Evolutionary conservation across 2,329 filamentous ascomycete species (phyloP).

Genomic region (Beauveria australis): DNA sequence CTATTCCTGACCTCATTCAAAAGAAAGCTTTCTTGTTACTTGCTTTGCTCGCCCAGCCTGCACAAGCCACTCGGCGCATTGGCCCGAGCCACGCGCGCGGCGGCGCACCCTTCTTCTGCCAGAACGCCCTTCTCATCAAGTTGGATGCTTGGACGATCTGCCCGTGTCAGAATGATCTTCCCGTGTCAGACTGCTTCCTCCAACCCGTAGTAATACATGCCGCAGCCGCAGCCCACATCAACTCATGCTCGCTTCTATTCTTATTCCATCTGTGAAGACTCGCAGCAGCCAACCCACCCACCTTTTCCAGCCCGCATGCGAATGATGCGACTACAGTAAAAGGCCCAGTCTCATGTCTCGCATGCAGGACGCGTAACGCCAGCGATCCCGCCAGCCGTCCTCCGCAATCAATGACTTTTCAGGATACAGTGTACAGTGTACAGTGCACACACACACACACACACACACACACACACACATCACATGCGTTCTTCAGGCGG

Average conservation of each 20-base stretch:
- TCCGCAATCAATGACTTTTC: background rate
- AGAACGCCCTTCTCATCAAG: too few species aligned
- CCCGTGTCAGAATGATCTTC: background rate
- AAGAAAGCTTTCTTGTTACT: background rate
- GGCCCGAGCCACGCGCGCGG: background rate
- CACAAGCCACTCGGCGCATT: constrained; percentile 7
- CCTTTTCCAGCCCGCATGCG: background rate
- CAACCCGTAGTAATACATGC: too few species aligned
- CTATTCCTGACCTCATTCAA: background rate
- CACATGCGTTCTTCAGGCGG: too few species aligned
- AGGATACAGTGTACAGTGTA: too few species aligned
- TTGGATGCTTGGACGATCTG: background rate
- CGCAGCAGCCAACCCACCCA: background rate
- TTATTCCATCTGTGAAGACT: constrained; percentile 1
- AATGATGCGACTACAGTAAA: background rate
- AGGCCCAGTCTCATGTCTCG: background rate
- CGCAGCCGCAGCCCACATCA: too few species aligned
- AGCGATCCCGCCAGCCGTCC: background rate
- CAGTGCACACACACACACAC: too few species aligned
- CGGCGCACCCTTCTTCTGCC: too few species aligned
- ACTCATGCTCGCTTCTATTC: background rate
- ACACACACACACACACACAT: too few species aligned
- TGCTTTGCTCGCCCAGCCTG: background rate
- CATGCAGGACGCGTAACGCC: background rate
- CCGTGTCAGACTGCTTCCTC: too few species aligned